Evolutionary conservation across 305 asterid species (phyloP), one percentile per base, ranked within the genome.

Genomic region (Fraxinus ornus): DNA sequence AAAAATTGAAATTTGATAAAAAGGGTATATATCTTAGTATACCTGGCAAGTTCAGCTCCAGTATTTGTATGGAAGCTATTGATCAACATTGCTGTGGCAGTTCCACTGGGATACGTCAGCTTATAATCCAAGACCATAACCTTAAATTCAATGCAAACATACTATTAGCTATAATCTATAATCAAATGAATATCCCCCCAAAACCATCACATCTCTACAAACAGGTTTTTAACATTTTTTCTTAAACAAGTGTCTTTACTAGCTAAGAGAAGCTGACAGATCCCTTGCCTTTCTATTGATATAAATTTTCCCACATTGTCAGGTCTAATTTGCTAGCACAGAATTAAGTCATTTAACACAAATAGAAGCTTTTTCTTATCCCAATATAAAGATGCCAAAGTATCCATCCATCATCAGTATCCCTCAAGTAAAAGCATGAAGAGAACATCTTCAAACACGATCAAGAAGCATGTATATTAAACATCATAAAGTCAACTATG

Each of bases 11-110:
- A 7, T 60, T 28, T 5, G 10, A 3, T 4, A 32, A 32, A 32
- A 32, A 32, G 0, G 5, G 0, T 32, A 60, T 21, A 60, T 41
- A 41, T 41, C 33, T 26, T 12, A 24, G 81, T 80, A 84, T 84
- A 89, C 98, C 93, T 84, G 83, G 98, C 97, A 89, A 95, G 98
- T 87, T 94, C 99, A 88, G 99, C 99, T 80, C 99, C 99, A 80
- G 96, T 86, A 86, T 84, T 91, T 75, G 99, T 95, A 84, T 94
- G 99, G 89, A 94, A 94, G 88, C 97, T 95, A 86, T 96, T 95
- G 83, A 95, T 95, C 88, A 96, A 84, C 98, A 94, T 94, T 33
- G 98, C 99, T 0, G 99, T 96, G 83, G 98, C 99, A 85, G 98
- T 96, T 86, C 98, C 99, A 85, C 98, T 94, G 78, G 98, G 98